These are phyloP conservation scores for Thelephora terrestris DNA, from an alignment of 1,284 basidiomycete species.

Conservation along the genomic window DNA sequence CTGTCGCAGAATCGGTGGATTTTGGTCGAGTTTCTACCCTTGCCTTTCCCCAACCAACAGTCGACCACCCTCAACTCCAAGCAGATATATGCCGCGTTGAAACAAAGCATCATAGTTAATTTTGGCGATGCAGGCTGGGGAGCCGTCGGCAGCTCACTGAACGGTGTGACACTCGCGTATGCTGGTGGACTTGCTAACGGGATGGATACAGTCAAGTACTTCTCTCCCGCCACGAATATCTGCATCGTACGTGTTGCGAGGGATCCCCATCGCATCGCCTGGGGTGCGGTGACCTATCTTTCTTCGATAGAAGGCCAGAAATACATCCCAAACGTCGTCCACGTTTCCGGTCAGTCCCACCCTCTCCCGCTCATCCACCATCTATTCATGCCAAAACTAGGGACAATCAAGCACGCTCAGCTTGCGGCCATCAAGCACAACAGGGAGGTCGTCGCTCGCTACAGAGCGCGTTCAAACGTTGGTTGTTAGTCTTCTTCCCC, in stretches of 20 bases:
- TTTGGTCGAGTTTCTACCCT: slow-evolving; percentile 60
- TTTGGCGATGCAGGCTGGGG: slow-evolving; percentile 80
- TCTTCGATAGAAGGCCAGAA: slow-evolving; percentile 44
- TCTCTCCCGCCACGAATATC: slow-evolving; percentile 64
- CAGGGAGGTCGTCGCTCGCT: slow-evolving; percentile 53
- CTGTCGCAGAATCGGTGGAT: slow-evolving; percentile 62
- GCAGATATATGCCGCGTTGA: slow-evolving; percentile 54
- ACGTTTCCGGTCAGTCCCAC: slow-evolving; percentile 52
- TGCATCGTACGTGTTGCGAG: slow-evolving; percentile 72
- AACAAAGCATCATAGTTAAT: slow-evolving; percentile 58
- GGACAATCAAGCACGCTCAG: slow-evolving; percentile 73
- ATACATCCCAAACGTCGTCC: slow-evolving; percentile 61
- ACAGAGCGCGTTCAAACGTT: slow-evolving; percentile 37
- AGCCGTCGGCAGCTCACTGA: slow-evolving; percentile 55
- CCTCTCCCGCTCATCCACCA: not conserved
- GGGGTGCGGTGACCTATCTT: slow-evolving; percentile 62
- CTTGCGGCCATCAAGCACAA: slow-evolving; percentile 65
- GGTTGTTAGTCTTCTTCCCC: slow-evolving; percentile 4
- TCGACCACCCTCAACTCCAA: slow-evolving; percentile 35
- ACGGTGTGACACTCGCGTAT: slow-evolving; percentile 31
- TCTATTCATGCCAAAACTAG: slow-evolving; percentile 25
- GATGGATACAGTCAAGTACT: slow-evolving; percentile 64
- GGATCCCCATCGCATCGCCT: slow-evolving; percentile 63
- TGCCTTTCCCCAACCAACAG: slow-evolving; percentile 14
- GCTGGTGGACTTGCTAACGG: not conserved